Evolutionary conservation across 2,329 filamentous ascomycete species (phyloP), one percentile per base, ranked within the genome.

Genomic region (Xylariaceae sp.): DNA sequence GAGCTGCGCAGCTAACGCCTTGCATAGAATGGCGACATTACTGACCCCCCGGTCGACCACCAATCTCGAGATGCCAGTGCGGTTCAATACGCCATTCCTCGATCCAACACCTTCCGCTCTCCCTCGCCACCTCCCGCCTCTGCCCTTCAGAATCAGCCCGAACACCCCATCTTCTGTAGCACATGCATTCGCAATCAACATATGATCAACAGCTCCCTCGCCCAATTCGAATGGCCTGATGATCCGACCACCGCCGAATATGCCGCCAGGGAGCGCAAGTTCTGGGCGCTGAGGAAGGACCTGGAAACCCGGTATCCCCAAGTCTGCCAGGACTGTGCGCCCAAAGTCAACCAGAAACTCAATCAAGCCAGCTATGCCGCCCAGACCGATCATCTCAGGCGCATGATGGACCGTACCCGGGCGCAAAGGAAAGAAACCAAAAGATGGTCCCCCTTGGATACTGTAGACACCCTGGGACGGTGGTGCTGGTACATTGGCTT

Each of bases 141-240:
- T 56, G 62, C 61, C 64, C 70, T 59, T 58, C 64, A 55, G 54
- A 4, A 4, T 27, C 55, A 52, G 32, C 50, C 62, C 4, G 57
- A 64, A 22, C 66, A 72, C 48, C 64, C 60, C 46, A 72, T 77
- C 54, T 87, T 82, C 63, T 99, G 94, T 76, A 71, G 79, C 42
- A 86, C 79, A 48, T 99, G 94, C 63, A 72, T 91, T 45, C 89
- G 90, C 67, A 97, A 99, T 67, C 94, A 99, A 66, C 84, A 88
- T 48, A 75, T 96, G 6, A 83, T 91, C 58, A 86, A 84, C 32
- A 79, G 84, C 39, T 83, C 83, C 0, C 75, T 97, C 36, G 86
- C 89, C 3, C 85, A 92, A 51, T 97, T 95, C 67, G 78, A 95
- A 1, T 85, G 86, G 49, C 81, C 83, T 11, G 76, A 78, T 32